phyloP scores from a whole-genome alignment of 2,329 filamentous ascomycete species.

The Drechslerella stenobrocha region DNA sequence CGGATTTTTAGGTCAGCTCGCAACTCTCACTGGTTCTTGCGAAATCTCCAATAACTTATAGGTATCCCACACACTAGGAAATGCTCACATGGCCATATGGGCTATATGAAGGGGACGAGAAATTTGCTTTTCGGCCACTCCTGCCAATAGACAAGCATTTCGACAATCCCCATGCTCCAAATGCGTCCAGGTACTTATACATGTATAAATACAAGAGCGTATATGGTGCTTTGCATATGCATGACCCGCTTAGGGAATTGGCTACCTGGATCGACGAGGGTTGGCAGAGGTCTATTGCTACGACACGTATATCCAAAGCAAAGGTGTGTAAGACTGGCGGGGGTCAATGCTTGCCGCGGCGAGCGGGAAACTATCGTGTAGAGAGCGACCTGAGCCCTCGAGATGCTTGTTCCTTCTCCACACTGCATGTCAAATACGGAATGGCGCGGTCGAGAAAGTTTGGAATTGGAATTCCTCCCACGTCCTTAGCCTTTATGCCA shows the following conservation, averaged over 20 bases:
- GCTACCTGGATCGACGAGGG: not conserved
- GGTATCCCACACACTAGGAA: not conserved
- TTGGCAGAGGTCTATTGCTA: slow-evolving; percentile 14
- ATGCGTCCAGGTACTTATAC: not conserved
- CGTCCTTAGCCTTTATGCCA: slow-evolving; percentile 3
- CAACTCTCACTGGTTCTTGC: not conserved
- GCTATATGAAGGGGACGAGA: slow-evolving; percentile 3
- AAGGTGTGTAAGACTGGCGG: slow-evolving; percentile 9
- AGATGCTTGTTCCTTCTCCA: slow-evolving; percentile 17
- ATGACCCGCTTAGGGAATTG: slow-evolving; percentile 9
- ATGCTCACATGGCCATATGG: not conserved
- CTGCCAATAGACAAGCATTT: slow-evolving; percentile 17
- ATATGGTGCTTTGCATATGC: slow-evolving; percentile 5
- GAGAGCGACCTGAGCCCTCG: not conserved
- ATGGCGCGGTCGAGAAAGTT: slow-evolving; percentile 17
- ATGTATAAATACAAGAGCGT: slow-evolving; percentile 8
- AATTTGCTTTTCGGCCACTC: not conserved
- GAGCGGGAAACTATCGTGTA: slow-evolving; percentile 1
- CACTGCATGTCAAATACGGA: slow-evolving; percentile 8
- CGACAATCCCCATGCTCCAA: not conserved
- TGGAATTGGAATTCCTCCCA: slow-evolving; percentile 14
- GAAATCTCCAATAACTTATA: too few species aligned
- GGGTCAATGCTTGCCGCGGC: not conserved
- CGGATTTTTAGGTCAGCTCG: slow-evolving; percentile 14
- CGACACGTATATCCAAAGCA: slow-evolving; percentile 5